Evolutionary conservation across 2,329 filamentous ascomycete genomes (phyloP).

Genomic region (Teratosphaeria destructans): DNA sequence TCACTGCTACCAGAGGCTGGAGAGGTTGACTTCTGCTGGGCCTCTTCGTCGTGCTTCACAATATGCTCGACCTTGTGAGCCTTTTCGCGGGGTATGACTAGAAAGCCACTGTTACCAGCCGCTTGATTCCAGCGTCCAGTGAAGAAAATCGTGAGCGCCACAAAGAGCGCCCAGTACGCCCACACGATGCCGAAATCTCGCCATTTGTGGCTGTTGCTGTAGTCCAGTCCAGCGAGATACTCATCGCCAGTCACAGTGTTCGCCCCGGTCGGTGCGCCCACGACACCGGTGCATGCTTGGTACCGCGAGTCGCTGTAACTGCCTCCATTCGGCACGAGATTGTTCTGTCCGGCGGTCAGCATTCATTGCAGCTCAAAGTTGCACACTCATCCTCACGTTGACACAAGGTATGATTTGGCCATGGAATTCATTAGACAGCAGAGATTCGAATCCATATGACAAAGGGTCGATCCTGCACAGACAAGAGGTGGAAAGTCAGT

Average conservation of each 20-base stretch:
- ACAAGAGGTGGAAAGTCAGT: neutral
- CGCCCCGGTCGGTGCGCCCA: conserved; percentile 47
- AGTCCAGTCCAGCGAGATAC: conserved; percentile 47
- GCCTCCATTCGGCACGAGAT: conserved; percentile 1
- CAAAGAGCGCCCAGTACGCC: conserved; percentile 53
- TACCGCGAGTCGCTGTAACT: neutral
- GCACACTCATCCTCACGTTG: conserved; percentile 11
- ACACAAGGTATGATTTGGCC: conserved; percentile 45
- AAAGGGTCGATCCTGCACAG: neutral
- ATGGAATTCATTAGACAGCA: conserved; percentile 1
- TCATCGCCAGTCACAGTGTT: conserved; percentile 49
- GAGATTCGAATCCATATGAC: conserved; percentile 1
- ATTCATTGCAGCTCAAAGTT: neutral
- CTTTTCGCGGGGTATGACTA: conserved; percentile 44
- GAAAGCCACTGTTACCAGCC: conserved; percentile 19
- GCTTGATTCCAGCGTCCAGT: conserved; percentile 47
- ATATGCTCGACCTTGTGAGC: neutral
- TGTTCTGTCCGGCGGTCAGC: neutral
- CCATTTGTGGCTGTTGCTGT: conserved; percentile 28
- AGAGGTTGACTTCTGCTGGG: neutral
- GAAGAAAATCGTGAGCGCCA: conserved; percentile 46
- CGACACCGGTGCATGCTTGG: conserved; percentile 34
- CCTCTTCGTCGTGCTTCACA: neutral
- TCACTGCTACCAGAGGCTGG: neutral
- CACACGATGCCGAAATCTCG: conserved; percentile 60